Evolutionary conservation across 192 early-diverging fungal genomes (phyloP), one percentile per base, ranked within the genome.

Genomic region (Lunasporangiospora selenospora): DNA sequence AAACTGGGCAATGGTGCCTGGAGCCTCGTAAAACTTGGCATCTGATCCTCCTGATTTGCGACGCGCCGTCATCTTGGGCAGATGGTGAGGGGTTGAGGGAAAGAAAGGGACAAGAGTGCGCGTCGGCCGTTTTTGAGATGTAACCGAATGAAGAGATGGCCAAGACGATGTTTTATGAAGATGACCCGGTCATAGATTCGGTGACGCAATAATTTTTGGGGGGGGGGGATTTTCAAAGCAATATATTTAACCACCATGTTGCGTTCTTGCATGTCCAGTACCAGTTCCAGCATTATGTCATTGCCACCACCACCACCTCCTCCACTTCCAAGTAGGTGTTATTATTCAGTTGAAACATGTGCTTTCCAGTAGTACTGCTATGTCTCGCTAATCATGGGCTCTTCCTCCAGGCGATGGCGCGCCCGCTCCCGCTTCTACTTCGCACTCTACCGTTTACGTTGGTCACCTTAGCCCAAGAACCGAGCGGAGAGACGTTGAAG

Each of bases 401-500:
- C n/a, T n/a, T n/a, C n/a, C 50, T 52, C 37, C 41, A 23, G 65
- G 59, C 23, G 56, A 34, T 18, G 65, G 57, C 27, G 54, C 69
- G 7, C 59, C 55, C 39, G 37, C 69, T 41, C 2, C 60, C 27
- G 27, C 46, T 24, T 4, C 69, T 61, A 52, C 41, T 49, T 63
- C 69, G 16, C 69, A 73, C 31, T 64, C 61, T 11, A 62, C 50
- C 49, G 79, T 83, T 44, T 83, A 83, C 42, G 80, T 83, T 10
- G 81, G 81, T n/a, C 79, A 81, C 45, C 50, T 83, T 38, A 76
- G 79, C 33, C 55, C 58, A 51, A 67, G 80, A 45, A 83, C 79
- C 12, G 79, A 77, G 50, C 67, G 80, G 37, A 58, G 82, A 42
- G 82, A 84, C 58, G 55, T 84, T n/a, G 82, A 84, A 55, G 82